Evolutionary conservation across 2,329 filamentous ascomycete genomes (phyloP).

Genomic region (Cordyceps pruinosa): DNA sequence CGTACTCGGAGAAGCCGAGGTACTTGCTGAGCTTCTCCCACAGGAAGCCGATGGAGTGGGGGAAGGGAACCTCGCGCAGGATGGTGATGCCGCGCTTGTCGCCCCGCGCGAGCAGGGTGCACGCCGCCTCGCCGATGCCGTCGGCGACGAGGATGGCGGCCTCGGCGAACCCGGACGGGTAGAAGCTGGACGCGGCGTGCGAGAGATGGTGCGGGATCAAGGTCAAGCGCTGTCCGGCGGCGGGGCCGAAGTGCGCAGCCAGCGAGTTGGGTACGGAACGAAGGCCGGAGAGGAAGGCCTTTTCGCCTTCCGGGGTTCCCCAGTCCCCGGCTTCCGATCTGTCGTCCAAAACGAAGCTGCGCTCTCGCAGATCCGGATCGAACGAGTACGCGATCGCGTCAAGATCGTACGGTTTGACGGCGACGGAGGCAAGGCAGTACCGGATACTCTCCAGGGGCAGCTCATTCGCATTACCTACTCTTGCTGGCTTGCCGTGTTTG

Average conservation of each 20-base stretch:
- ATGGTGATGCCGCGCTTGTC: constrained; percentile 18
- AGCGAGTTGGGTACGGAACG: background rate
- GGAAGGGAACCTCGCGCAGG: constrained; percentile 8
- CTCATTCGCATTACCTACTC: constrained; percentile 1
- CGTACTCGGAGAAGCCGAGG: constrained; percentile 3
- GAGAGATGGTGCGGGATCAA: constrained; percentile 8
- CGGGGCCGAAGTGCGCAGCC: background rate
- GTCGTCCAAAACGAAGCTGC: background rate
- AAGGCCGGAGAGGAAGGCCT: background rate
- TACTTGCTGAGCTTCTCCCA: constrained; percentile 9
- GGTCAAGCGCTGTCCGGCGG: background rate
- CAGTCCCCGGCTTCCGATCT: constrained; percentile 3
- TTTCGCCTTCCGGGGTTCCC: constrained; percentile 3
- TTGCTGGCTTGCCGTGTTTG: constrained; percentile 6
- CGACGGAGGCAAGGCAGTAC: background rate
- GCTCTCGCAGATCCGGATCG: background rate
- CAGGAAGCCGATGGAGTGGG: constrained; percentile 4
- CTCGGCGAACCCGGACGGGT: background rate
- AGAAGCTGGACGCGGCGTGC: constrained; percentile 5
- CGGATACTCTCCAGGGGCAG: constrained; percentile 3
- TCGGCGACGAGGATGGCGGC: constrained; percentile 7
- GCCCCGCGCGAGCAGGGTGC: constrained; percentile 1
- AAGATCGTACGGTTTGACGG: background rate
- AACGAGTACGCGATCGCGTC: constrained; percentile 5
- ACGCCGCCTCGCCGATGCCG: constrained; percentile 7